Base-by-base conservation (phyloP, 2,329 filamentous ascomycete species). In the Karstenula rhodostoma region DNA sequence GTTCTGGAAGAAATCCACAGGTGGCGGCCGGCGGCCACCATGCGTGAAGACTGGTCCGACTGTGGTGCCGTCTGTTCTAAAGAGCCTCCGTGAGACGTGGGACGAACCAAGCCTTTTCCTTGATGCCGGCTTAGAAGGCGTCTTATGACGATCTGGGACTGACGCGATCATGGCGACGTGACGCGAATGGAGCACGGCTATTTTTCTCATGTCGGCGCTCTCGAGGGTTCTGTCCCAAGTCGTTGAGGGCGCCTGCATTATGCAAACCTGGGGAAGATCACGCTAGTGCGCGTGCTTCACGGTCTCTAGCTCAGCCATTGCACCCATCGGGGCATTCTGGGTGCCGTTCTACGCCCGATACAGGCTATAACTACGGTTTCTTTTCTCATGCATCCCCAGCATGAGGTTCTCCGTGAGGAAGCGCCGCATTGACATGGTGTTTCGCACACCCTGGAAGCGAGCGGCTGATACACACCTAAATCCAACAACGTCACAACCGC, bases 371-470 rank as follows among this genome's bases (percentile, higher is more conserved):
- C 22, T 57, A 54, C 29, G 15, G 33, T 50, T 17, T 27, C 23
- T 17, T 65, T 59, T 40, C 19, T 51, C 63, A 59, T 59, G 58
- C 63, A 54, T 48, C 33, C 55, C 57, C 25, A 29, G 54, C 44
- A 33, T 35, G 43, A 49, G 56, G 52, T 25, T 25, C 40, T 53
- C 37, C 52, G 22, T 43, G 22, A 23, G 59, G 52, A 55, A 27
- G 52, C 52, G 42, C 52, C 61, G 58, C 70, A 60, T 55, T 53
- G 62, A 67, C 58, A 64, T 56, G 63, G 57, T 55, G 67, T 71
- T 60, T 67, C 67, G 63, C 27, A 60, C 32, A 61, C 37, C 60
- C 65, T 56, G 46, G 61, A 68, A 67, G 64, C 66, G 66, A 68
- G 66, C 55, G 51, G 61, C 59, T 66, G 59, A 51, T 37, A 59